Evolutionary conservation across 2,329 filamentous ascomycete species (phyloP).

Genomic region (Pestalotiopsis sp.): DNA sequence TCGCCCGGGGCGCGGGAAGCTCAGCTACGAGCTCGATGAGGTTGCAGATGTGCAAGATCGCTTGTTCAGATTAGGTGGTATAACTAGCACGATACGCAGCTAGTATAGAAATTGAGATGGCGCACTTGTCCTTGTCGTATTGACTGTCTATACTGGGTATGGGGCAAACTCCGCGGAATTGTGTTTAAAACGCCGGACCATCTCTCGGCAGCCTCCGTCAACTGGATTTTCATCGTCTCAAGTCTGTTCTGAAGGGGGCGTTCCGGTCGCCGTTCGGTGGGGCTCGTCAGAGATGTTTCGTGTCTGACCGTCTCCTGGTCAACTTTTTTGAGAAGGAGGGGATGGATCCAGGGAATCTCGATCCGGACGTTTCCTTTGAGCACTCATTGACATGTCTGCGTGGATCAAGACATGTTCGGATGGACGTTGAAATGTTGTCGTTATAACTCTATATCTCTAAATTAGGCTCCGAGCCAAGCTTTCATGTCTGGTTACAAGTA

Average conservation of each 20-base stretch:
- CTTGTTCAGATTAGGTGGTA: too few species aligned
- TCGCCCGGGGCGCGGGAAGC: neutral
- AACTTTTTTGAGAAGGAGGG: slow-evolving; percentile 12
- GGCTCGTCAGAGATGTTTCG: slow-evolving; percentile 19
- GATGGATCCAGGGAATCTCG: neutral
- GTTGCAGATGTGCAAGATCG: neutral
- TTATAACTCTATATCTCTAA: neutral
- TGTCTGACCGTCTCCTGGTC: slow-evolving; percentile 16
- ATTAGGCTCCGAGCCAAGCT: slow-evolving; percentile 3
- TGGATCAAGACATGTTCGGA: neutral
- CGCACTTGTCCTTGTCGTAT: neutral
- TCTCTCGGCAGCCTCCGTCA: slow-evolving; percentile 18
- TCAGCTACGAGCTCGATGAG: neutral
- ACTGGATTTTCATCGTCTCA: slow-evolving; percentile 15
- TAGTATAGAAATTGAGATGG: too few species aligned
- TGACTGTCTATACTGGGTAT: neutral
- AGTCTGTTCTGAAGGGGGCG: slow-evolving; percentile 15
- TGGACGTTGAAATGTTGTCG: neutral
- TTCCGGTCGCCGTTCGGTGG: slow-evolving; percentile 25
- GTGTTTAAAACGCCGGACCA: neutral
- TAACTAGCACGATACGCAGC: too few species aligned
- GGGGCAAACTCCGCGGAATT: neutral
- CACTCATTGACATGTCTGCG: neutral
- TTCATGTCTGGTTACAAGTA: neutral
- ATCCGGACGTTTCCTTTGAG: neutral